Evolutionary conservation across 2,329 filamentous ascomycete species (phyloP), one percentile per base, ranked within the genome.

Genomic region (Phaeoacremonium minimum): DNA sequence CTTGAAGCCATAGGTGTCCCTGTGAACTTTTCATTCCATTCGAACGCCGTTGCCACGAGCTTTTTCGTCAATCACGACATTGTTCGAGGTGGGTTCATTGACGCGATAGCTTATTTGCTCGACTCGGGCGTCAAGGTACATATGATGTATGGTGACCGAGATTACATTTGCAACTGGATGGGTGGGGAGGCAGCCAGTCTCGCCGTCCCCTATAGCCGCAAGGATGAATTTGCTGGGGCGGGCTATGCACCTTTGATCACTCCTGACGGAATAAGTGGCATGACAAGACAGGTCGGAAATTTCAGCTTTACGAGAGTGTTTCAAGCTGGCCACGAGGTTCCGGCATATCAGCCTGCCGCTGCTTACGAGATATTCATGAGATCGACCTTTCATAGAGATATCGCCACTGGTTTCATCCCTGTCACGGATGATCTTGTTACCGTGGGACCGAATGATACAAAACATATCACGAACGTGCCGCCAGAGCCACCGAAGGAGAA

Each of bases 221-320:
- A 85, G 49, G 67, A 71, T 2, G 50, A 55, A 13, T 87, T 87
- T 56, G 63, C 66, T 3, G 49, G 60, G 0, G 77, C 83, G 2
- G 83, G 82, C 1, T 88, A 87, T 51, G 69, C 75, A 0, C 70
- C 77, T 5, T 71, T 89, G 36, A 61, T 73, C 13, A 73, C 79
- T 7, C 78, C 83, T 46, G 64, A 61, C 4, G 61, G 67, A 5
- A 71, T 73, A 54, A 80, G 71, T 17, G 83, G 83, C 8, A 69
- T 74, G 31, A 81, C 83, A 0, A 68, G 82, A 2, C 80, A 87
- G 51, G 77, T 73, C 43, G 82, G 80, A 3, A 84, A 83, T 41
- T 66, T 79, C 30, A 73, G 69, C 4, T 79, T 80, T 50, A 69
- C 69, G 7, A 63, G 75, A 0, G 66, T 78, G 11, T 76, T 73